Base-by-base conservation (phyloP, 176 grass and related monocot genomes). In the Ensete glaucum region DNA sequence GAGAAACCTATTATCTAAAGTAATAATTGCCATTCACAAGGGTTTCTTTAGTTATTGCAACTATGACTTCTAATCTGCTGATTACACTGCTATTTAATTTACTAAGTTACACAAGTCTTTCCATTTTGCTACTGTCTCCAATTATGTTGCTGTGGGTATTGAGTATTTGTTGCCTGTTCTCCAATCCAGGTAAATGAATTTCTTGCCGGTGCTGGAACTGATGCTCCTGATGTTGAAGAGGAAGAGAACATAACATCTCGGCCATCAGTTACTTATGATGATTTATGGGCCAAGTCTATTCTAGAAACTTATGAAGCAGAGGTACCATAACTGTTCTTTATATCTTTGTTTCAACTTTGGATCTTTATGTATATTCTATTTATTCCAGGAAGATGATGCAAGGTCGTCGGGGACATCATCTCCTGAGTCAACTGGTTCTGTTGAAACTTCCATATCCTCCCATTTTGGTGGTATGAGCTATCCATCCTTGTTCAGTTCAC, bases 281-380 rank as follows among this genome's bases (percentile, higher is more conserved):
- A 95, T 79, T 89, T 95, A 84, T 99, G 96, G 96, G 91, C 96
- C n/a, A 99, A 99, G 80, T 89, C 96, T 83, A 99, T 99, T 69
- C 91, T 99, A 1, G 91, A 99, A 87, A 90, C 85, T 22, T 87
- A 89, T 53, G 96, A 99, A 53, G 90, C 83, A 58, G 94, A 98
- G 79, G 91, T 84, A 87, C 76, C 81, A 66, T 83, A 67, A 86
- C 9, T 67, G 50, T 43, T 22, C 8, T 73, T 70, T 13, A 52
- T 80, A 64, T 66, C 34, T 53, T 25, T 80, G 78, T 8, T 81
- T 73, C 52, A 67, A n/a, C 71, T 62, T 78, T 54, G 52, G 25
- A 34, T 77, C 12, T 76, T 75, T 34, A 53, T 6, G 64, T 20
- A 59, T 11, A 65, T 16, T 52, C 70, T 54, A 54, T 78, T 76